Evolutionary conservation across 2,329 filamentous ascomycete species (phyloP).

Genomic region (Claviceps maximensis): DNA sequence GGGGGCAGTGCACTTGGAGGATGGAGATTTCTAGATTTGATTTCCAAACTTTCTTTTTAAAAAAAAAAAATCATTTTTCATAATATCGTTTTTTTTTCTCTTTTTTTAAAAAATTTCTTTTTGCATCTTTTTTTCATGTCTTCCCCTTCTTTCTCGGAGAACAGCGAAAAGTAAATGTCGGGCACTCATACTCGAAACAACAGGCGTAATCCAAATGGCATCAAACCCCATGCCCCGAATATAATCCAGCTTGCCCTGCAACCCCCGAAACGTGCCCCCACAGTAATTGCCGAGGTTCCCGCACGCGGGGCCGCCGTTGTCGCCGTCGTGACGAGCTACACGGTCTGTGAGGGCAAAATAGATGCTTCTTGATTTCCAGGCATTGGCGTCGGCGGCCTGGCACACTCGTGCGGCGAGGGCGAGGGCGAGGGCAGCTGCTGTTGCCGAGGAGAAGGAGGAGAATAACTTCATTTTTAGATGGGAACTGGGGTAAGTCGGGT

Average conservation of each 20-base stretch:
- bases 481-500: too few species aligned
- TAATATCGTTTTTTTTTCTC: too few species aligned
- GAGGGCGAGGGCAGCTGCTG: background rate
- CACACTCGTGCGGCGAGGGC: background rate
- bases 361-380: conserved; percentile 42
- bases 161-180: background rate
- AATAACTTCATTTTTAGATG: background rate
- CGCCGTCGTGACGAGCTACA: conserved; percentile 31
- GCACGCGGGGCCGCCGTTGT: conserved; percentile 30
- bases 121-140: too few species aligned
- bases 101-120: too few species aligned
- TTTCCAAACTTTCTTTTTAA: background rate
- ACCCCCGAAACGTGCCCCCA: conserved; percentile 46
- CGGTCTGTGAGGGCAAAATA: conserved; percentile 47
- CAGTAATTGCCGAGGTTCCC: conserved; percentile 36
- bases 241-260: conserved; percentile 47
- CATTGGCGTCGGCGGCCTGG: conserved; percentile 19
- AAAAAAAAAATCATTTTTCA: too few species aligned
- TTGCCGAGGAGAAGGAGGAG: background rate
- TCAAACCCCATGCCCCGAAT: conserved; percentile 49
- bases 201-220: conserved; percentile 45
- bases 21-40: too few species aligned
- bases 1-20: too few species aligned
- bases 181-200: conserved; percentile 37
- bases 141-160: background rate